Base-by-base conservation (phyloP, 768 basidiomycete genomes). In the Pilatotrama ljubarskyi region DNA sequence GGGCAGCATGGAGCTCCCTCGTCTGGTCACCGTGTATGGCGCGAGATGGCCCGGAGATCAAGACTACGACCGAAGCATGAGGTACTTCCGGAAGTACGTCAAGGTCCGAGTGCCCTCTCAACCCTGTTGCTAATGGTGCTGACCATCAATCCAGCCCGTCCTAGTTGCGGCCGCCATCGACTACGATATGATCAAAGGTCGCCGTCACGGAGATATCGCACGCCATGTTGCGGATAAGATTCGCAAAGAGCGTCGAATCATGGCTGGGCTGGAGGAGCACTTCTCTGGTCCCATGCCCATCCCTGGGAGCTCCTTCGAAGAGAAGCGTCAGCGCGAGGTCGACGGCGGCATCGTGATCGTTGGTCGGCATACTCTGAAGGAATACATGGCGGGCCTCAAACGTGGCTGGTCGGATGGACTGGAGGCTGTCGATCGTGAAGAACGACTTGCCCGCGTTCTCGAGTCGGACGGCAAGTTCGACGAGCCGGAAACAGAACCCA, bases 31-130 rank as follows among this genome's bases (percentile, higher is more conserved):
- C 8, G 94, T 98, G 18, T 93, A 91, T 67, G 93, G 89, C 35
- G 83, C 85, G 25, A 92, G 91, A 73, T 97, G 95, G 86, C 95
- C 95, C 0, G 95, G 91, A 25, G 97, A 99, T 73, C 93, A 95
- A 67, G 95, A 98, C 70, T 86, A 87, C 63, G 87, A 95, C 71
- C 83, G 90, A 59, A 82, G 86, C 57, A 77, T 92, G 72, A 87
- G 81, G 76, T 93, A 93, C 78, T 98, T 98, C 79, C 89, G 91
- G 73, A 93, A 91, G 80, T 98, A 97, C 76, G 85, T 98, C 78
- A 96, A 97, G 90, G 97, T 97, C 64, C 64, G 85, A 68, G 44
- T 55, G 53, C 54, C 40, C 29, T 58, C 65, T 53, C 64, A 68
- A 63, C 62, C 15, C 36, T 49, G 42, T 46, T 49, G 44, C 29